A percentile compares a stretch with the other conserved stretches of the same genome.
These are phyloP conservation scores for Geotrichum reessii DNA, from an alignment of 1,139 yeast genomes.

Conservation along the genomic window DNA sequence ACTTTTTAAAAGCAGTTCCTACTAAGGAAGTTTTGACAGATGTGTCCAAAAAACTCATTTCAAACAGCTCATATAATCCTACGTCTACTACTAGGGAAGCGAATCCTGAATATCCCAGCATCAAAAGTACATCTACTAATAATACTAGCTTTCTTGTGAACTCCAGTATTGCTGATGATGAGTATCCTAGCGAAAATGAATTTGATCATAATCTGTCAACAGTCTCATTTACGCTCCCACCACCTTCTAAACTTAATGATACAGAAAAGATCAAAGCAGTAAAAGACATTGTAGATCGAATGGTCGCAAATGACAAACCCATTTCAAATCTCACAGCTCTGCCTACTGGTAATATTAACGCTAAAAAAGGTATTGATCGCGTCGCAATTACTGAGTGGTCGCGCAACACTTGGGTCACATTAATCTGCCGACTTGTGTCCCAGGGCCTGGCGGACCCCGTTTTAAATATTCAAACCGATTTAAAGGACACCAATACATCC, in stretches of 20 bases:
- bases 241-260: conserved; percentile 39
- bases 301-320: conserved; percentile 28
- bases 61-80: not conserved
- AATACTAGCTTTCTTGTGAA: not conserved
- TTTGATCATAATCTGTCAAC: conserved; percentile 19
- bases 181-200: conserved; percentile 19
- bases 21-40: not conserved
- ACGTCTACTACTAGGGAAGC: not conserved
- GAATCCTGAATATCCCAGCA: not conserved
- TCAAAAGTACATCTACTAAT: not conserved
- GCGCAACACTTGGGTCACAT: conserved; percentile 67
- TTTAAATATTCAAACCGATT: not conserved
- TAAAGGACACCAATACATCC: not conserved
- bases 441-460: conserved; percentile 52
- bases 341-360: conserved; percentile 22
- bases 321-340: conserved; percentile 15
- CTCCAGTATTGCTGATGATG: conserved; percentile 27
- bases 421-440: conserved; percentile 74
- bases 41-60: not conserved
- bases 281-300: conserved; percentile 29
- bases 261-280: conserved; percentile 28
- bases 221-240: conserved; percentile 51
- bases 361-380: conserved; percentile 31
- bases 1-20: conserved; percentile 29
- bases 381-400: conserved; percentile 49